Evolutionary conservation across 2,329 filamentous ascomycete genomes (phyloP).

Genomic region (Xylaria arbuscula): DNA sequence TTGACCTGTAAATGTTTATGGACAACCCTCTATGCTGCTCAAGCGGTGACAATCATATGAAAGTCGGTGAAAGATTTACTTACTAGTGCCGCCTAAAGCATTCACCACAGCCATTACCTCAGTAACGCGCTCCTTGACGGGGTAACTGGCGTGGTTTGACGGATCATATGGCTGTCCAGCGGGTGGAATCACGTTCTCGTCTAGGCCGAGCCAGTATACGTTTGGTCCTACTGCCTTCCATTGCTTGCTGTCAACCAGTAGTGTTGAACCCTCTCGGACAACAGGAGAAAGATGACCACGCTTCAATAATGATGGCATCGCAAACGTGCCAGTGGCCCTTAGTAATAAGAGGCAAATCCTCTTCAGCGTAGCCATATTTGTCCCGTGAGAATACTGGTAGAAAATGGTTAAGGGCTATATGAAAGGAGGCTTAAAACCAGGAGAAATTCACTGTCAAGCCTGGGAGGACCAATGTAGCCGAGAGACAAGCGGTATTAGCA

Average conservation of each 20-base stretch:
- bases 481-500: background rate
- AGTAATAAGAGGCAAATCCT: conserved; percentile 36
- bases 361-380: conserved; percentile 35
- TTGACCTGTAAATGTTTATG: background rate
- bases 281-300: conserved; percentile 46
- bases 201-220: conserved; percentile 62
- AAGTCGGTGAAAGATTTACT: background rate
- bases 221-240: conserved; percentile 62
- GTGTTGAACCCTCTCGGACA: conserved; percentile 51
- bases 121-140: conserved; percentile 58
- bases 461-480: too few relatives aligned
- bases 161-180: conserved; percentile 58
- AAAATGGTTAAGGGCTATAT: background rate
- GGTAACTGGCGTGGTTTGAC: conserved; percentile 58
- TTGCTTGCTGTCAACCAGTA: conserved; percentile 53
- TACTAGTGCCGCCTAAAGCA: conserved; percentile 57
- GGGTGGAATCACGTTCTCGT: conserved; percentile 61
- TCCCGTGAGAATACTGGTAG: background rate
- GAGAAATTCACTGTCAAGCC: too few relatives aligned
- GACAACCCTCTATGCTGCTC: background rate
- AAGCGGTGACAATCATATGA: background rate
- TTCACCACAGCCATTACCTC: conserved; percentile 59
- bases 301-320: conserved; percentile 26
- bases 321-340: conserved; percentile 31
- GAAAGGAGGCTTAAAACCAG: background rate